Percentiles rank a stretch among this genome's conserved stretches.
Conservation (phyloP, 2,329 filamentous ascomycete genomes). For the Ascochyta rabiei region DNA sequence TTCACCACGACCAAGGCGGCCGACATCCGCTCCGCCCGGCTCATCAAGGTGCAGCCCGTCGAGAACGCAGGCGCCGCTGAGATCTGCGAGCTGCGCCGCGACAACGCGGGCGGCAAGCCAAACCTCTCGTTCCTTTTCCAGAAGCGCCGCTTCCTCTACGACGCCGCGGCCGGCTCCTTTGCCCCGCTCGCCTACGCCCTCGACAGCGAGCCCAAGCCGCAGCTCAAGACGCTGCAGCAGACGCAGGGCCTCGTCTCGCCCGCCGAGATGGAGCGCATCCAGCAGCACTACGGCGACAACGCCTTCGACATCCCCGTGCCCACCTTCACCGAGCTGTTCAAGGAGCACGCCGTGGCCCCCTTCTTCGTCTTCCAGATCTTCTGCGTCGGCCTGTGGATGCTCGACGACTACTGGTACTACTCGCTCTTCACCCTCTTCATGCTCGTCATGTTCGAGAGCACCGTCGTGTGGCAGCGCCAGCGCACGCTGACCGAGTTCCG, state of each 20-base stretch:
- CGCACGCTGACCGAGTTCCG: constrained; percentile 94
- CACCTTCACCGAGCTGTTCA: constrained; percentile 92
- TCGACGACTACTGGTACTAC: constrained; percentile 99
- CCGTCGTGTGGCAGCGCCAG: constrained; percentile 98
- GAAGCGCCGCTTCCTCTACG: constrained; percentile 93
- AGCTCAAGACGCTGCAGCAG: constrained; percentile 77
- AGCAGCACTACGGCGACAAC: constrained; percentile 94
- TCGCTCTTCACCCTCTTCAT: constrained; percentile 98
- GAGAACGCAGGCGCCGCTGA: constrained; percentile 89
- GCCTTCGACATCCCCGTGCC: constrained; percentile 98
- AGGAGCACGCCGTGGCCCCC: constrained; percentile 96
- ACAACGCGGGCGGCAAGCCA: constrained; percentile 75
- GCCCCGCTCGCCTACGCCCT: constrained; percentile 81
- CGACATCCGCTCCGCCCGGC: constrained; percentile 72
- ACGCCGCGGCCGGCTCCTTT: constrained; percentile 74
- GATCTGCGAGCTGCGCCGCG: constrained; percentile 80
- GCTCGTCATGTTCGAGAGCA: constrained; percentile 97
- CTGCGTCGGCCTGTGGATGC: constrained; percentile 96
- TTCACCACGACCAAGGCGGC: constrained; percentile 79
- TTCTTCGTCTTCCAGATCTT: constrained; percentile 99
- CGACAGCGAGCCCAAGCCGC: constrained; percentile 83
- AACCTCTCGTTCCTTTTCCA: constrained; percentile 94
- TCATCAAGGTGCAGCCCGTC: constrained; percentile 92
- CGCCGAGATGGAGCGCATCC: constrained; percentile 77
- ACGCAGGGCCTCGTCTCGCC: constrained; percentile 75